Evolutionary conservation across 345 rosid genomes (phyloP).

Genomic region (Heritiera fomes): DNA sequence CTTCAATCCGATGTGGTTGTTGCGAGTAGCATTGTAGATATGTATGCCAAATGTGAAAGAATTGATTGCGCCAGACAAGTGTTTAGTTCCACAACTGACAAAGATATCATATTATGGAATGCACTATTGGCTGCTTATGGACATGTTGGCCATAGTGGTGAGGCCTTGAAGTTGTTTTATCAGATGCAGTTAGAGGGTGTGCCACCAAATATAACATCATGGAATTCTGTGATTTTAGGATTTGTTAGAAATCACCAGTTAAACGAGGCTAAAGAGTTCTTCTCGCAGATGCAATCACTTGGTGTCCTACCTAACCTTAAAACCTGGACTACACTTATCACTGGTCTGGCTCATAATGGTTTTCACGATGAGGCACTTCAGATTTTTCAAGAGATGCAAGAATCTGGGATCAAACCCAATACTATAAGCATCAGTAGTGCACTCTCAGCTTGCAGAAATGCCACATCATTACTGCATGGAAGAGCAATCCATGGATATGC

Average conservation of each 20-base stretch:
- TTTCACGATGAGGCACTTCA: constrained; percentile 40
- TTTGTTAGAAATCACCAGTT: constrained; percentile 52
- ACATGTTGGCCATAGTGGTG: constrained; percentile 49
- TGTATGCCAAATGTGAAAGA: constrained; percentile 67
- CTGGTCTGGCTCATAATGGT: constrained; percentile 58
- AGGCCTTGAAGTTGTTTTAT: constrained; percentile 68
- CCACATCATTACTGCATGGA: constrained; percentile 44
- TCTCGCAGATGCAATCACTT: constrained; percentile 58
- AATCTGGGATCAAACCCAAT: constrained; percentile 54
- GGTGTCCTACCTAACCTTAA: constrained; percentile 45
- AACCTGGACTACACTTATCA: constrained; percentile 62
- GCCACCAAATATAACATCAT: constrained; percentile 63
- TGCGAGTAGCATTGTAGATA: constrained; percentile 47
- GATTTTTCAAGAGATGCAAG: constrained; percentile 53
- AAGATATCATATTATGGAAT: constrained; percentile 65
- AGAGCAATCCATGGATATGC: constrained; percentile 59
- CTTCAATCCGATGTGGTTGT: constrained; percentile 55
- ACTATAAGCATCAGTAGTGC: constrained; percentile 42
- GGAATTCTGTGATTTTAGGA: constrained; percentile 68
- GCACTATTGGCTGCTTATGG: constrained; percentile 62
- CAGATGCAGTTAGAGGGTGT: constrained; percentile 71
- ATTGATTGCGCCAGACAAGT: constrained; percentile 48
- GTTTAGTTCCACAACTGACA: constrained; percentile 46
- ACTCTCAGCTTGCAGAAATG: constrained; percentile 48
- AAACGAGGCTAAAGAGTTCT: constrained; percentile 56